Evolutionary conservation across 495 filamentous ascomycete genomes (phyloP), one percentile per base, ranked within the genome.

Genomic region (Aspergillus diversus): DNA sequence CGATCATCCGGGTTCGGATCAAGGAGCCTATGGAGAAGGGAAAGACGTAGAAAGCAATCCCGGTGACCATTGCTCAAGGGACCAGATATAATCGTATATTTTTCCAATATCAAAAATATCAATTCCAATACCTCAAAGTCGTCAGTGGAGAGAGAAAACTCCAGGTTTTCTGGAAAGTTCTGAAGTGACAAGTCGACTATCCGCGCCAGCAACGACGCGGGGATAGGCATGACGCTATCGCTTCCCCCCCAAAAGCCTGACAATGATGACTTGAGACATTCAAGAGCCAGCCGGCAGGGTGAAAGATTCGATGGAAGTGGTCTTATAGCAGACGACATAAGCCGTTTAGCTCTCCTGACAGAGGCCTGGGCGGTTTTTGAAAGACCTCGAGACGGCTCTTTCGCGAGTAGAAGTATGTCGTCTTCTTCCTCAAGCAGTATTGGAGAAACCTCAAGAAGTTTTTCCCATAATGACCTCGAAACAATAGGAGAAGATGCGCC

Each of bases 91-190:
- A 70, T 64, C n/a, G 71, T 83, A 65, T 82, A 85, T 2, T 83
- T 82, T 66, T 92, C 90, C 8, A 92, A 67, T n/a, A 89, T 84
- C 0, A 87, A 89, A 15, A 92, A 72, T 11, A 80, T 72, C 39
- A 84, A 64, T 52, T 42, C 53, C 12, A 78, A 33, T 0, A 69
- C 43, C 32, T 70, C 65, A 16, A 66, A 75, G 11, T 55, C 39
- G 1, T 67, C 54, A 0, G 53, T 16, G 4, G 55, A 33, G 27
- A 58, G 7, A 37, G 57, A 34, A 33, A 21, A 59, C 5, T n/a
- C 21, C 33, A 17, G 6, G 12, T 48, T 43, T 46, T 57, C 33
- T 34, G 55, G 50, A 15, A 49, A 61, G 54, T 70, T 63, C 4
- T 61, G 59, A 11, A 71, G n/a, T n/a, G 77, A 56, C 21, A 76